These are phyloP conservation scores for Aspergillus carbonarius DNA, from an alignment of 2,329 filamentous ascomycete genomes.

Conservation along the genomic window DNA sequence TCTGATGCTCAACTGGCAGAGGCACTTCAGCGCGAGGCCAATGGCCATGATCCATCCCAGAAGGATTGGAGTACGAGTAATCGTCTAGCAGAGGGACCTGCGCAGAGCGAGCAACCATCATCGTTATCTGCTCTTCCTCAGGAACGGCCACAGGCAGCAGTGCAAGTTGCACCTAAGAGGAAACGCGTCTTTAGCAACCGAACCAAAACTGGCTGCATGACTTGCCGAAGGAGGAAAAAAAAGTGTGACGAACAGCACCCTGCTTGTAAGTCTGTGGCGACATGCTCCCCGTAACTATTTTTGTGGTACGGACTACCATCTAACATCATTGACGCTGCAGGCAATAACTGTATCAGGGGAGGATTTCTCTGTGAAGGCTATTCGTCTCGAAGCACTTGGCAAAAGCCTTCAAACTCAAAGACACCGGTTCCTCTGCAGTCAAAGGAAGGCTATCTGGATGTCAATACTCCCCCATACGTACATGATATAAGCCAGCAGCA, in stretches of 20 bases:
- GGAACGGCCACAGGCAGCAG: constrained; percentile 34
- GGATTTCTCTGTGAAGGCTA: constrained; percentile 92
- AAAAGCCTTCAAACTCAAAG: constrained; percentile 71
- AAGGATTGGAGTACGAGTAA: constrained; percentile 33
- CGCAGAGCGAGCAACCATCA: constrained; percentile 35
- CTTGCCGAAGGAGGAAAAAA: constrained; percentile 89
- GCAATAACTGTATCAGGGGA: constrained; percentile 85
- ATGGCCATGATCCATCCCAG: constrained; percentile 38
- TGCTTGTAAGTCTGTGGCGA: constrained; percentile 64
- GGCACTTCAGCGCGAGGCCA: constrained; percentile 52
- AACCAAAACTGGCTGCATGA: constrained; percentile 94
- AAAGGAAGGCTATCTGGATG: constrained; percentile 62
- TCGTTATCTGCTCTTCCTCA: constrained; percentile 33
- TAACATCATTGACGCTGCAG: constrained; percentile 43
- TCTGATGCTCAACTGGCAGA: constrained; percentile 55
- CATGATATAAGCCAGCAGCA: constrained; percentile 41
- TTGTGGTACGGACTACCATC: neutral
- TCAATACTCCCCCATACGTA: constrained; percentile 38
- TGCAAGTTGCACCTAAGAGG: constrained; percentile 45
- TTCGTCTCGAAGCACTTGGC: constrained; percentile 73
- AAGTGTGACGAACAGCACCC: constrained; percentile 96
- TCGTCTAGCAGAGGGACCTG: constrained; percentile 38
- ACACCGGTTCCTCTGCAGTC: constrained; percentile 75
- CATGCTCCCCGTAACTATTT: neutral
- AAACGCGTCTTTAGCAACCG: constrained; percentile 77